Evolutionary conservation across 257 asterid genomes (phyloP).

Genomic region (Apocynum venetum): DNA sequence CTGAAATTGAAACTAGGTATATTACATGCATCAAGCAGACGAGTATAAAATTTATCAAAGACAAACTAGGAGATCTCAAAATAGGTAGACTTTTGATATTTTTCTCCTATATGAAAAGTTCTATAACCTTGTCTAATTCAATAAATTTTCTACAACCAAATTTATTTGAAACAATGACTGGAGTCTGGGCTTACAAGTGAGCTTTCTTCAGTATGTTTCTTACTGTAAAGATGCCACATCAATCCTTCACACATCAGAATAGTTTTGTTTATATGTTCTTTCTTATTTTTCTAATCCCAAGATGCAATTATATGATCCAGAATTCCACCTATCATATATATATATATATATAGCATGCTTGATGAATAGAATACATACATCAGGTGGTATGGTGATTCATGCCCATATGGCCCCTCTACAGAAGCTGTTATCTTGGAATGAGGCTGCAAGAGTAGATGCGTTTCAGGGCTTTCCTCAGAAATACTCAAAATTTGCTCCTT

Average conservation of each 20-base stretch:
- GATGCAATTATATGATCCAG: neutral
- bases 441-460: slow-evolving; percentile 26
- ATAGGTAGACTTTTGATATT: neutral
- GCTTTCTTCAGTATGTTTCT: neutral
- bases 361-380: slow-evolving; percentile 33
- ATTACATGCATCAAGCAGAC: neutral
- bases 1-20: neutral
- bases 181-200: neutral
- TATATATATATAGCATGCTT: too few species aligned
- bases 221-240: neutral
- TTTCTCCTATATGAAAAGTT: neutral
- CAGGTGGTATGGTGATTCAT: slow-evolving; percentile 75
- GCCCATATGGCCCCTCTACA: slow-evolving; percentile 91
- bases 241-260: neutral
- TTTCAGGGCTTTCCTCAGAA: slow-evolving; percentile 26
- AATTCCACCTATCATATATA: neutral
- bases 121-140: neutral
- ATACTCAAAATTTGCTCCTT: slow-evolving; percentile 28
- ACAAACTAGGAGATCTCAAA: neutral
- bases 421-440: slow-evolving; percentile 45
- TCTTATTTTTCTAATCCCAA: neutral
- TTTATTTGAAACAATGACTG: neutral
- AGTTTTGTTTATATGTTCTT: neutral
- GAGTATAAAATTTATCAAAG: neutral
- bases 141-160: neutral